Evolutionary conservation across 306 rosid species (phyloP), one percentile per base, ranked within the genome.

Genomic region (Sindora glabra): DNA sequence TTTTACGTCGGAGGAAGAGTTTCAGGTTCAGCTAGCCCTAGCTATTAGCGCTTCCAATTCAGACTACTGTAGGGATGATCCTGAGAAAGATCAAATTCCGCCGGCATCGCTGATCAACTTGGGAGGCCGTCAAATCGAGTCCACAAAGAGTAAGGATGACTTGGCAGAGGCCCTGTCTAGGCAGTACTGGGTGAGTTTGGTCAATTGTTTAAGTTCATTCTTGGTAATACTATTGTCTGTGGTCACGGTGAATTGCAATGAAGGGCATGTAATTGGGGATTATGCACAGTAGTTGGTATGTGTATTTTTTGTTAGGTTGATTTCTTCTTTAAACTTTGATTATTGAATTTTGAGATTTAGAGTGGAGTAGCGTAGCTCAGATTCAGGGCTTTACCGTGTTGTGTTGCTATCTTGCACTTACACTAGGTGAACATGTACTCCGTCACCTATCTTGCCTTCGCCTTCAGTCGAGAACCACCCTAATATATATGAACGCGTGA

Each of bases 41-140:
- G 99, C 99, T 29, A 92, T 92, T 66, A 92, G 99, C 59, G 99
- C 96, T 47, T 92, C 99, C 36, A 92, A 92, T 81, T 92, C 96
- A 12, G 95, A 89, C 25, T 68, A 55, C 36, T 77, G n/a, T n/a
- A n/a, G 80, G 13, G 95, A 77, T 9, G 96, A 78, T 89, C 90
- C 95, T 10, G 99, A 92, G 80, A 86, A 82, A 70, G 94, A 89
- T 80, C 96, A 92, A 86, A 86, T 92, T 87, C 90, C 86, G 33
- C 69, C 99, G 17, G 95, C 94, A 33, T 82, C 94, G 64, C 67
- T 92, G 42, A 69, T 92, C 73, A 92, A 96, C 67, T 65, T 92
- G 76, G 98, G 94, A 30, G 77, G 84, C 6, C 78, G 60, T 72
- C 74, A 74, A 45, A 59, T 44, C 10, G 94, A 91, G 56, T 55